A percentile compares a stretch with the other conserved stretches of the same genome.
Conservation (phyloP, 371 early-diverging fungal species). For the Chytridium lagenaria region DNA sequence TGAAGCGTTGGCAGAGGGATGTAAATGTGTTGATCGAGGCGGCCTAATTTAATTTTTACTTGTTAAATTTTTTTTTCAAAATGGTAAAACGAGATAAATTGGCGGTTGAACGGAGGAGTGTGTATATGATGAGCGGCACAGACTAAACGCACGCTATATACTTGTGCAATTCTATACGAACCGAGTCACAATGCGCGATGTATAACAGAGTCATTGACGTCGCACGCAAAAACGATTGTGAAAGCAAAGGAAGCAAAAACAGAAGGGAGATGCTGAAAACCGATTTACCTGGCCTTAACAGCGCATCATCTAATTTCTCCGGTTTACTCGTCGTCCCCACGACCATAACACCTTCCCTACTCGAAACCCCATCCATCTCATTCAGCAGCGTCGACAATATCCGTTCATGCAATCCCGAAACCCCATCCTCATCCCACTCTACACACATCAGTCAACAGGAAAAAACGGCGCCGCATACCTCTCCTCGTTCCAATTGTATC, state of each 20-base stretch:
- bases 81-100: no score
- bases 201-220: no score
- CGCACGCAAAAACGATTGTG: no score
- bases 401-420: conserved; percentile 80
- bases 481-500: conserved; percentile 83
- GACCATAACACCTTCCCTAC: conserved; percentile 74
- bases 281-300: conserved; percentile 77
- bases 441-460: neutral
- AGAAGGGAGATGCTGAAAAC: no score
- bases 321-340: conserved; percentile 84
- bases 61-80: no score
- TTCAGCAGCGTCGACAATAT: conserved; percentile 89
- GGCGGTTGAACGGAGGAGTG: no score
- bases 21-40: conserved; percentile 74
- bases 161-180: no score
- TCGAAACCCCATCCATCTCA: conserved; percentile 96
- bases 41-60: conserved; percentile 53
- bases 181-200: no score
- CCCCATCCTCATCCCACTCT: conserved; percentile 64
- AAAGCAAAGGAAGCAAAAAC: no score
- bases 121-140: no score
- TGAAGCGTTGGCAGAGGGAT: conserved; percentile 64
- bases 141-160: no score
- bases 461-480: conserved; percentile 49
- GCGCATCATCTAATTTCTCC: conserved; percentile 83